Evolutionary conservation across 73 alveolate genomes (phyloP).

Genomic region (Uronychia binucleata): DNA sequence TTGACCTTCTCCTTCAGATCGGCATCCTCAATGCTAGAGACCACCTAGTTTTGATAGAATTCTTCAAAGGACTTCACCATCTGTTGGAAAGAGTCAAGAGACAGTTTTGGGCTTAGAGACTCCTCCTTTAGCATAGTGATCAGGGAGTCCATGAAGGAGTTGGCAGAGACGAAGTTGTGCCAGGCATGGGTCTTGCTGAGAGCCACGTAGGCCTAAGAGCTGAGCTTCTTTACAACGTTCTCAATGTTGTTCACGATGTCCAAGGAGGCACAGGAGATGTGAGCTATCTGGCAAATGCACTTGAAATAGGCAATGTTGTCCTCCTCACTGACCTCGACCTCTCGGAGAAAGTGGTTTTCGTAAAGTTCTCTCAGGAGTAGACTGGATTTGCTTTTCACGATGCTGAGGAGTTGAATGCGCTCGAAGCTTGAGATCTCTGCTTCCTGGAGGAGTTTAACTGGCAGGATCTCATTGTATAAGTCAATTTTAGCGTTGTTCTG

Average conservation of each 20-base stretch:
- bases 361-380: slow-evolving; percentile 46
- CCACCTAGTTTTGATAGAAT: neutral
- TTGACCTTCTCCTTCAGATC: neutral
- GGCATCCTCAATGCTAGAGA: neutral
- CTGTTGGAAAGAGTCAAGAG: neutral
- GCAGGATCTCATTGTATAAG: slow-evolving; percentile 35
- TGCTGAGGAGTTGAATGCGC: slow-evolving; percentile 26
- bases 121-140: slow-evolving; percentile 17
- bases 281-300: slow-evolving; percentile 19
- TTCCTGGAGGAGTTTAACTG: slow-evolving; percentile 39
- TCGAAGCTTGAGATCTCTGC: slow-evolving; percentile 41
- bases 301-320: slow-evolving; percentile 16
- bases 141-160: slow-evolving; percentile 16
- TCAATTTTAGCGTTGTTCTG: slow-evolving; percentile 35
- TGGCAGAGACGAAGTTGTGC: slow-evolving; percentile 21
- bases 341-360: slow-evolving; percentile 42
- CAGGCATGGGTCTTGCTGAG: slow-evolving; percentile 7
- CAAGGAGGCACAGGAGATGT: neutral
- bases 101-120: slow-evolving; percentile 13
- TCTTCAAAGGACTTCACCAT: slow-evolving; percentile 13
- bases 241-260: neutral
- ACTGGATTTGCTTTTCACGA: slow-evolving; percentile 40
- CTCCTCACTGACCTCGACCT: neutral
- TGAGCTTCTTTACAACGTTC: neutral
- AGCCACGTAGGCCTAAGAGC: neutral